Evolutionary conservation across 2,329 filamentous ascomycete genomes (phyloP), one percentile per base, ranked within the genome.

Genomic region (Ceratocystis albifundus): DNA sequence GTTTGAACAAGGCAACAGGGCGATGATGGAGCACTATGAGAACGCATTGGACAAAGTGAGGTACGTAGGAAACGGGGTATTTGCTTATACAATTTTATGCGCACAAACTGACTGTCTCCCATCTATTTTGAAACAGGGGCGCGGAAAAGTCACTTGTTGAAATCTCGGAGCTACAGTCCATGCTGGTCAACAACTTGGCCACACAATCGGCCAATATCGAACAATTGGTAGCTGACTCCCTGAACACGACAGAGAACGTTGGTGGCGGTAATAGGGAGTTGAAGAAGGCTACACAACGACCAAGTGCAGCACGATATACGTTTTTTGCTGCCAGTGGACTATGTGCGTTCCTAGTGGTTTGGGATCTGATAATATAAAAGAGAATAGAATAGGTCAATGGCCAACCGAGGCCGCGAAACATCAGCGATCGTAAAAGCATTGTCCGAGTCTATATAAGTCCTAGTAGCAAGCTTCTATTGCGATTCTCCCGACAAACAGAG

Each of bases 21-120:
- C 90, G 69, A 91, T 99, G 86, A 81, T 97, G 71, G 89, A 88
- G 75, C 89, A 96, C 76, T 96, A 95, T 75, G 90, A 96, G 75
- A 90, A 88, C 76, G 91, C 89, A n/a, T 79, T 97, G 74, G 88
- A 92, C 75, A 94, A 97, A 81, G 90, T 97, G 70, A 89, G 88
- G 89, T 95, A 83, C 65, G 88, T 82, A 36, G 8, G 15, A 55
- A 6, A 20, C 28, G 10, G 15, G 3, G n/a, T 12, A 46, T 41
- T 36, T 20, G 25, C n/a, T 44, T 3, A 20, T 4, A 25, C 45
- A 15, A 44, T 25, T 22, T 7, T 3, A n/a, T 44, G 63, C 28
- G 53, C 28, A 41, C 12, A 28, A 10, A 65, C 62, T 67, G 67
- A 68, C 28, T 12, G n/a, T 25, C 20, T 20, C 5, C 25, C 15